Conservation (phyloP, 768 basidiomycete species). For the Kwoniella shandongensis region DNA sequence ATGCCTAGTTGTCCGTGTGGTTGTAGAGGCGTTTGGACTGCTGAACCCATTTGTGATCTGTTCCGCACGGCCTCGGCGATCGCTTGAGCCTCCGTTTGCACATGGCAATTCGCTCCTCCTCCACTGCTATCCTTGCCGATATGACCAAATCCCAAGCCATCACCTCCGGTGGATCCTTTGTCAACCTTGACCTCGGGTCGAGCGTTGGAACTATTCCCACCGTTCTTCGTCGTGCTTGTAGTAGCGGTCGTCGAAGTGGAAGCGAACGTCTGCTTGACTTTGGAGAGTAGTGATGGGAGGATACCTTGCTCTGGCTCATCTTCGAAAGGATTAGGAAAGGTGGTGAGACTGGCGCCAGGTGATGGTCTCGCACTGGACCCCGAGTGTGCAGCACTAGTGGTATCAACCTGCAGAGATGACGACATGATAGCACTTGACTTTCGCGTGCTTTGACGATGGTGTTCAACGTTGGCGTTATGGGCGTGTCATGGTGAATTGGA, state of each 20-base stretch:
- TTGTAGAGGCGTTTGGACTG: conserved; percentile 1
- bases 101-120: background rate
- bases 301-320: conserved; percentile 48
- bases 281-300: conserved; percentile 42
- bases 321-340: conserved; percentile 45
- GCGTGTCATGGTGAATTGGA: too few relatives aligned
- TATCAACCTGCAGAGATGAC: conserved; percentile 5
- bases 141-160: too few relatives aligned
- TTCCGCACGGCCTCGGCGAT: conserved; percentile 35
- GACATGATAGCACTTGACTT: background rate
- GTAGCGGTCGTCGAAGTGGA: conserved; percentile 16
- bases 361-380: conserved; percentile 12
- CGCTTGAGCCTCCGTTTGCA: conserved; percentile 44
- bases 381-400: background rate
- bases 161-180: conserved; percentile 16
- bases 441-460: too few relatives aligned
- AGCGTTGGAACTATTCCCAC: background rate
- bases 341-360: conserved; percentile 30
- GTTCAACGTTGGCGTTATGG: too few relatives aligned
- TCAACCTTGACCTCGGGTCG: conserved; percentile 2
- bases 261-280: conserved; percentile 45
- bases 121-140: background rate
- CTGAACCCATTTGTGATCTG: conserved; percentile 11
- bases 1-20: background rate
- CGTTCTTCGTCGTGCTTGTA: background rate